These are phyloP conservation scores for Pythium volutum DNA, from an alignment of 352 stramenopile species.

Conservation along the genomic window DNA sequence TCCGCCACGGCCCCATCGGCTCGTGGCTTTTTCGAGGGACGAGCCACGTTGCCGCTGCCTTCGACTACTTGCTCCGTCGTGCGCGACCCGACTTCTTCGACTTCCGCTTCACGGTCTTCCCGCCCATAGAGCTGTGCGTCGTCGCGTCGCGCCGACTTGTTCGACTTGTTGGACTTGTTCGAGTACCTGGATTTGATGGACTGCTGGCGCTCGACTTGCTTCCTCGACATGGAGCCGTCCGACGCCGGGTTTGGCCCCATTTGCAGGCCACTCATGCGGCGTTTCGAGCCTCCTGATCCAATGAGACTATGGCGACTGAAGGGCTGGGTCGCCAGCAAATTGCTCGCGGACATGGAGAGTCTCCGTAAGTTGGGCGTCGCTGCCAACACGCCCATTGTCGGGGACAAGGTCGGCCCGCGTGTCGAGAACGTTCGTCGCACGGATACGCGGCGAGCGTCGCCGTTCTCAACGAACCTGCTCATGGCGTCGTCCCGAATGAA, in stretches of 20 bases:
- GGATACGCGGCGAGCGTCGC: background rate
- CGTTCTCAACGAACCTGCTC: background rate
- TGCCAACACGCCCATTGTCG: background rate
- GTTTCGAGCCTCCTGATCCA: conserved; percentile 11
- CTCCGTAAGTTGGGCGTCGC: background rate
- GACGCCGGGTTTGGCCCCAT: conserved; percentile 16
- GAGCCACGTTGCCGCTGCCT: background rate
- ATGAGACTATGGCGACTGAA: background rate
- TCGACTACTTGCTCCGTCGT: background rate
- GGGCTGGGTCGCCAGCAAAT: background rate
- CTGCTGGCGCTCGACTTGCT: conserved; percentile 24
- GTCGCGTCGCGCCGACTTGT: conserved; percentile 23
- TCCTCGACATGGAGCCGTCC: conserved; percentile 8
- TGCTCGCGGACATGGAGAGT: conserved; percentile 6
- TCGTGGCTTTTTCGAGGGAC: background rate
- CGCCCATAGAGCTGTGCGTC: conserved; percentile 8
- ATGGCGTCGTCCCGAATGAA: background rate
- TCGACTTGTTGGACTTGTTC: conserved; percentile 29
- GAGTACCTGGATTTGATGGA: conserved; percentile 36
- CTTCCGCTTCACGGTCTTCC: conserved; percentile 15
- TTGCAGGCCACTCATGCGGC: conserved; percentile 5
- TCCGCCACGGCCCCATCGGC: conserved; percentile 1
- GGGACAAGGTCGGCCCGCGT: background rate
- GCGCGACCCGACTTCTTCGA: conserved; percentile 20
- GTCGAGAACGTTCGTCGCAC: conserved; percentile 6